Evolutionary conservation across 495 filamentous ascomycete species (phyloP).

Genomic region (Hypoxylon intermedium): DNA sequence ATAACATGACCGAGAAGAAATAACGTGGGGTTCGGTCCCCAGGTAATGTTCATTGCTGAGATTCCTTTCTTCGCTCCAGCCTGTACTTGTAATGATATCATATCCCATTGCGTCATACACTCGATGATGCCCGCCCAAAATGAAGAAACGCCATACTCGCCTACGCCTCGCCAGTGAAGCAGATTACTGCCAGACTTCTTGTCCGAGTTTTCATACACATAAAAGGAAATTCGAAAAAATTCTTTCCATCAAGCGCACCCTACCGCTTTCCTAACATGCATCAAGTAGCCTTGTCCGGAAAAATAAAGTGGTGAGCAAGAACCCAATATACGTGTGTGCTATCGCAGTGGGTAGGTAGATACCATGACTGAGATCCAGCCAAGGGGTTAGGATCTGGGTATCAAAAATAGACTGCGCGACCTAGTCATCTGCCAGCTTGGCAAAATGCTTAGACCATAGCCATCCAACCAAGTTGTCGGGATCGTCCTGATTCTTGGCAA

Average conservation of each 20-base stretch:
- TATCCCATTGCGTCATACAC: constrained; percentile 37
- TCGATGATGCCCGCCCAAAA: constrained; percentile 39
- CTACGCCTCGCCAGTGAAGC: constrained; percentile 30
- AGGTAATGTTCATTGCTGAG: constrained; percentile 31
- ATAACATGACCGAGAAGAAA: constrained; percentile 4
- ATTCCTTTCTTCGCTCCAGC: constrained; percentile 32
- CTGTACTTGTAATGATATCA: constrained; percentile 36
- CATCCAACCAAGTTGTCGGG: constrained; percentile 78
- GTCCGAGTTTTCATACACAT: constrained; percentile 32
- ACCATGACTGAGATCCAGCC: background rate
- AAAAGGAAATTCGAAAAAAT: constrained; percentile 24
- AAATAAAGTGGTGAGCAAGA: constrained; percentile 1
- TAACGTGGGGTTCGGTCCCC: constrained; percentile 18
- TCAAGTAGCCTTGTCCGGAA: constrained; percentile 1
- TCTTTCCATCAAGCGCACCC: constrained; percentile 5
- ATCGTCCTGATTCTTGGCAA: constrained; percentile 97
- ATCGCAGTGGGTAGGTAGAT: background rate
- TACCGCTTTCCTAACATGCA: constrained; percentile 2
- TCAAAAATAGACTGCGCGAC: background rate
- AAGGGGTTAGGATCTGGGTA: constrained; percentile 6
- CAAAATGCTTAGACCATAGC: constrained; percentile 99
- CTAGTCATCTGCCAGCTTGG: constrained; percentile 68
- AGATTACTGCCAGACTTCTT: constrained; percentile 19
- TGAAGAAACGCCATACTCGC: constrained; percentile 35
- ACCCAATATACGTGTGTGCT: constrained; percentile 3